Evolutionary conservation across 2,329 filamentous ascomycete species (phyloP).

Genomic region (Phialophora macrospora): DNA sequence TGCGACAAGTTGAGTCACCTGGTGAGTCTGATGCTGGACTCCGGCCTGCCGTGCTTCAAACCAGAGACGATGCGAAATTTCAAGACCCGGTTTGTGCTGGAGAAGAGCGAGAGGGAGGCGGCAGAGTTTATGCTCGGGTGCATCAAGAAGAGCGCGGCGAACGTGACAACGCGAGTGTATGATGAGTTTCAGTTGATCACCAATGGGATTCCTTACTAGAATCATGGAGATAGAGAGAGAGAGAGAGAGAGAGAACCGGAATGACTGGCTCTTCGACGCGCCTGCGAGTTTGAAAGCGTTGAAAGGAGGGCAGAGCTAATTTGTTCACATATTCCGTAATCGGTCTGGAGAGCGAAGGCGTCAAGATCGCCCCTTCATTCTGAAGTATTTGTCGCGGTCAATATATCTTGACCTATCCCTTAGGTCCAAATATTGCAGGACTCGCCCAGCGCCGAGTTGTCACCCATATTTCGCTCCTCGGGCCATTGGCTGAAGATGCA

Average conservation of each 20-base stretch:
- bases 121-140: conserved; percentile 91
- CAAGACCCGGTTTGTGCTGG: conserved; percentile 86
- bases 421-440: background rate
- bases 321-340: background rate
- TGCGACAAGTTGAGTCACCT: conserved; percentile 88
- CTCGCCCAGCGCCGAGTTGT: background rate
- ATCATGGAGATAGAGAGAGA: background rate
- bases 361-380: background rate
- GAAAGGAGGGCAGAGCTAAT: background rate
- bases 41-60: conserved; percentile 95
- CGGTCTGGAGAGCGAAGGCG: background rate
- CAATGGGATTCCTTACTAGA: conserved; percentile 91
- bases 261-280: background rate
- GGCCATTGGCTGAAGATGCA: background rate
- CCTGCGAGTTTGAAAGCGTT: background rate
- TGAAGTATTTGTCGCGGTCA: background rate
- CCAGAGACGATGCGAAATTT: conserved; percentile 93
- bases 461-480: background rate
- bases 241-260: background rate
- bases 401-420: background rate
- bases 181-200: conserved; percentile 98
- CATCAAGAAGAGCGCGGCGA: conserved; percentile 86
- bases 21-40: conserved; percentile 93
- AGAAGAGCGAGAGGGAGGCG: conserved; percentile 88
- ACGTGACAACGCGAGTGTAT: conserved; percentile 91